Conservation (phyloP, 2,329 filamentous ascomycete species). For the Pseudogymnoascus sp. region DNA sequence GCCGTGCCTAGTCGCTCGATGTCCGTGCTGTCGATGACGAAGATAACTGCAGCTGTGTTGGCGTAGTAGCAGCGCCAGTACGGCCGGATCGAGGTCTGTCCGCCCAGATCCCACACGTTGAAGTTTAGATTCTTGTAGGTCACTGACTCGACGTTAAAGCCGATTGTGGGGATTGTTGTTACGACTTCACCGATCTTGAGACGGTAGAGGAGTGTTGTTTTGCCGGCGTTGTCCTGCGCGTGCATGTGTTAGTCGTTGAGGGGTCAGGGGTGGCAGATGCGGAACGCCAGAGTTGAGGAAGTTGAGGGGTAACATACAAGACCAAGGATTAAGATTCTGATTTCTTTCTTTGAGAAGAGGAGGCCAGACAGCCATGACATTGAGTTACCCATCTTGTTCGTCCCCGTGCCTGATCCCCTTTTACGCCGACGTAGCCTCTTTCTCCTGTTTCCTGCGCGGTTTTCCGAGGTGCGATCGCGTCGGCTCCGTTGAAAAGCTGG, state of each 20-base stretch:
- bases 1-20: conserved; percentile 91
- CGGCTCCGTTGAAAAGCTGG: neutral
- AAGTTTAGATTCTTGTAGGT: conserved; percentile 98
- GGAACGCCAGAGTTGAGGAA: conserved; percentile 10
- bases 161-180: conserved; percentile 97
- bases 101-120: conserved; percentile 97
- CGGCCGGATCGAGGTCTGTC: conserved; percentile 95
- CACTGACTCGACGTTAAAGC: conserved; percentile 98
- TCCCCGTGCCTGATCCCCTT: conserved; percentile 5
- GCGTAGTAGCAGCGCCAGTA: conserved; percentile 99
- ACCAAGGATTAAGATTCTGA: conserved; percentile 87
- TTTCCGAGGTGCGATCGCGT: neutral
- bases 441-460: neutral
- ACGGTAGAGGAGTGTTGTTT: conserved; percentile 93
- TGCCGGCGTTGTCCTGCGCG: conserved; percentile 87
- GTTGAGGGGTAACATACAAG: conserved; percentile 53
- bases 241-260: conserved; percentile 15
- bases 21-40: conserved; percentile 97
- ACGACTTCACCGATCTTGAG: conserved; percentile 99
- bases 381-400: conserved; percentile 7
- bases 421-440: neutral
- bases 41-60: conserved; percentile 96
- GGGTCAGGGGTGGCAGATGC: conserved; percentile 12
- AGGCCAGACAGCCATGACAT: conserved; percentile 65
- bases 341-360: conserved; percentile 93